Percentiles rank a stretch among this genome's conserved stretches.
These are phyloP conservation scores for Ogataea zsoltii DNA, from an alignment of 805 yeast species.

Conservation along the genomic window DNA sequence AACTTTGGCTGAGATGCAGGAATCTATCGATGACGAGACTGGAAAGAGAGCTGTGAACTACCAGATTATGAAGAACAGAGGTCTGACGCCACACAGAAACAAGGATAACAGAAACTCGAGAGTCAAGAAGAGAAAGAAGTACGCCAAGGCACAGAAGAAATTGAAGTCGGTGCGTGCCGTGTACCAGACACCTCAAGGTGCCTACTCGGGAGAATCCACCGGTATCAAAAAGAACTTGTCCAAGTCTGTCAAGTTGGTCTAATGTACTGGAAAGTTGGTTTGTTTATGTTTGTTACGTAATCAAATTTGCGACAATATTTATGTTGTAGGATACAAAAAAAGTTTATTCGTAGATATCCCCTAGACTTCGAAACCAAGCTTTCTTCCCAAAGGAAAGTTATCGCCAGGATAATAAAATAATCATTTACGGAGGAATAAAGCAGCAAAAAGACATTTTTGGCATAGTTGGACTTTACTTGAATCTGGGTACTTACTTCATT, in stretches of 20 bases:
- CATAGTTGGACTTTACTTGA: too few species aligned
- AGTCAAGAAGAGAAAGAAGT: slow-evolving; percentile 97
- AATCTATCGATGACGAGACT: slow-evolving; percentile 67
- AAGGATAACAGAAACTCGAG: slow-evolving; percentile 94
- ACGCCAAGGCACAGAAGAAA: slow-evolving; percentile 92
- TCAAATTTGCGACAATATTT: neutral
- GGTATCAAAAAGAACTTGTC: slow-evolving; percentile 95
- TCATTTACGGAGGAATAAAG: too few species aligned
- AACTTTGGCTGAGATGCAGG: slow-evolving; percentile 68
- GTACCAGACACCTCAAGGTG: slow-evolving; percentile 70
- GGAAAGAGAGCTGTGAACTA: slow-evolving; percentile 95
- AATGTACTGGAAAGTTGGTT: slow-evolving; percentile 1
- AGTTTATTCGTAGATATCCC: too few species aligned
- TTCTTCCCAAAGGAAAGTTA: too few species aligned
- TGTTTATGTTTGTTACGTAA: slow-evolving; percentile 5
- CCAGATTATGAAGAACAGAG: slow-evolving; percentile 95
- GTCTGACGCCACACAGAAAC: slow-evolving; percentile 89
- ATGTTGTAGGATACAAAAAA: slow-evolving; percentile 2
- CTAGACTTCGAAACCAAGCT: too few species aligned
- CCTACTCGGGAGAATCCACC: slow-evolving; percentile 91
- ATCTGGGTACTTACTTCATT: too few species aligned
- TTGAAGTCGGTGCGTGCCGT: slow-evolving; percentile 88
- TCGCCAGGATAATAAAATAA: too few species aligned
- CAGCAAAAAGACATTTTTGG: too few species aligned
- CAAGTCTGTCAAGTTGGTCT: slow-evolving; percentile 79